Evolutionary conservation across 2,329 filamentous ascomycete species (phyloP).

Genomic region (Nemania diffusa): DNA sequence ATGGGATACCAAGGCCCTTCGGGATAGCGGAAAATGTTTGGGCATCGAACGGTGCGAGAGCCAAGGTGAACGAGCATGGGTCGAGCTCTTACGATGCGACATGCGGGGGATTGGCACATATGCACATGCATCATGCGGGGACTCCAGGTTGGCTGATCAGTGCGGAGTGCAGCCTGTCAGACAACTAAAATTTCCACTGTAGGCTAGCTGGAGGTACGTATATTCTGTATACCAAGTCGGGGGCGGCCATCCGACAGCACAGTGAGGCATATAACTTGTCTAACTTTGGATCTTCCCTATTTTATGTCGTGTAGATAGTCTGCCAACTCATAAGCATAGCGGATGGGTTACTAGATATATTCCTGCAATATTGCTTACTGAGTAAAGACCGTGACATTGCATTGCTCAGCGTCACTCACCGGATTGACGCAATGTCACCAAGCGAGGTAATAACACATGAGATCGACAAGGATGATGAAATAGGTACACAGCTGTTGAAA

Average conservation of each 20-base stretch:
- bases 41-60: slow-evolving; percentile 25
- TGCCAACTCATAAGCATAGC: not conserved
- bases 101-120: slow-evolving; percentile 27
- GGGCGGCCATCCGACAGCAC: slow-evolving; percentile 7
- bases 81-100: slow-evolving; percentile 36
- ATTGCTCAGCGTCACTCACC: slow-evolving; percentile 15
- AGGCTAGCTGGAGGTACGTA: not conserved
- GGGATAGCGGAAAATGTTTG: slow-evolving; percentile 20
- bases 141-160: not conserved
- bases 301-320: not conserved
- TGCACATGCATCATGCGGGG: slow-evolving; percentile 30
- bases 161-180: slow-evolving; percentile 12
- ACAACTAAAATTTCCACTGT: not conserved
- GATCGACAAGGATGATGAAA: slow-evolving; percentile 1
- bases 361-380: too few relatives aligned
- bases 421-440: not conserved
- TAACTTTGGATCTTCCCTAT: not conserved
- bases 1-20: not conserved
- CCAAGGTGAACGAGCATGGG: slow-evolving; percentile 23
- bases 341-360: not conserved
- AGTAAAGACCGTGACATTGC: slow-evolving; percentile 12
- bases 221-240: not conserved
- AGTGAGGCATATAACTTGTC: slow-evolving; percentile 3
- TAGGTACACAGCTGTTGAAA: slow-evolving; percentile 1
- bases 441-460: not conserved